A percentile compares a stretch with the other conserved stretches of the same genome.
Conservation (phyloP, 2,329 filamentous ascomycete genomes). For the Gnomoniopsis sp. region DNA sequence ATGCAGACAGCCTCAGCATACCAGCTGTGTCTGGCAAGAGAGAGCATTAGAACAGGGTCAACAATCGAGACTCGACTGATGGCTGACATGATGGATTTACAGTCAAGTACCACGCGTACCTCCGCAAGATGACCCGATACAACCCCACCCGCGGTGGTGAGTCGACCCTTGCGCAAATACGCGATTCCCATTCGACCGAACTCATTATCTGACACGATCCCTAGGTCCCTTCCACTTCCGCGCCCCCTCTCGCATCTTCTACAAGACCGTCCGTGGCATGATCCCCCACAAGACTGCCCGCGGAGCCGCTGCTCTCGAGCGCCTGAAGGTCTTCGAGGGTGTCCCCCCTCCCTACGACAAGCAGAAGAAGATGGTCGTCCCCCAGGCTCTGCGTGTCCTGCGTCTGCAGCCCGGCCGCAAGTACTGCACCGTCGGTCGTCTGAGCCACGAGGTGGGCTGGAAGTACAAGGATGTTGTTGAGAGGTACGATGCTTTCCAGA, state of each 20-base stretch:
- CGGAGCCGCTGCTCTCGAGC: constrained; percentile 92
- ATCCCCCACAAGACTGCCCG: constrained; percentile 99
- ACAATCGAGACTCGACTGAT: background rate
- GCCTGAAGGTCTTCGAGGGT: constrained; percentile 99
- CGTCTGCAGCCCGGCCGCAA: constrained; percentile 98
- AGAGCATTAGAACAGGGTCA: background rate
- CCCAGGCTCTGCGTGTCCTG: constrained; percentile 94
- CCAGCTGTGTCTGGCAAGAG: background rate
- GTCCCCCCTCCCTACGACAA: constrained; percentile 98
- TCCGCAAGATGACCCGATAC: constrained; percentile 99
- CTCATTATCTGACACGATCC: constrained; percentile 44
- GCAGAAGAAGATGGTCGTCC: constrained; percentile 99
- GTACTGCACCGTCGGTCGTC: constrained; percentile 98
- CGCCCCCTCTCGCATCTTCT: constrained; percentile 98
- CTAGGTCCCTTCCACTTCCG: constrained; percentile 99
- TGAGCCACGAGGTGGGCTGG: constrained; percentile 99
- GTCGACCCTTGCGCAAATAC: constrained; percentile 31
- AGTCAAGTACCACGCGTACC: constrained; percentile 99
- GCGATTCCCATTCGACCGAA: constrained; percentile 21
- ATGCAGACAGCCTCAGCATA: background rate
- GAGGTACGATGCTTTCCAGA: constrained; percentile 63
- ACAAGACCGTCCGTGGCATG: constrained; percentile 99
- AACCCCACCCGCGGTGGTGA: constrained; percentile 98
- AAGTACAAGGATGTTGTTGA: constrained; percentile 99
- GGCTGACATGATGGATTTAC: constrained; percentile 48